Evolutionary conservation across 2,329 filamentous ascomycete genomes (phyloP).

Genomic region (Hypoxylon sp.): DNA sequence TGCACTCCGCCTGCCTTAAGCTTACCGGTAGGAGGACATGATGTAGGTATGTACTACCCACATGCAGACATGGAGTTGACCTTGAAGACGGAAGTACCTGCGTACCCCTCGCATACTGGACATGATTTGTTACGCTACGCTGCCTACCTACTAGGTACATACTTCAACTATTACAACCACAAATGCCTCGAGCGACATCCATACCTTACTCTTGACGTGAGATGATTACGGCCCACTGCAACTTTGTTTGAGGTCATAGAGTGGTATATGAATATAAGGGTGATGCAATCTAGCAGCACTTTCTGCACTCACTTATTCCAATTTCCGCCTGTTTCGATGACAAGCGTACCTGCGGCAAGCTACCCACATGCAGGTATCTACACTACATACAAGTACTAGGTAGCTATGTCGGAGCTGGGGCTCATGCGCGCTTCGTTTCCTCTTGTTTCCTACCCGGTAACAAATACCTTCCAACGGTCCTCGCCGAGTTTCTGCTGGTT

Average conservation of each 20-base stretch:
- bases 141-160: no score
- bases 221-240: conserved; percentile 17
- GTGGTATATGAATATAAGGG: conserved; percentile 24
- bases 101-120: not conserved
- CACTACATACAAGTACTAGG: no score
- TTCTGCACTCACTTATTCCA: conserved; percentile 15
- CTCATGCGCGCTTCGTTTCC: conserved; percentile 10
- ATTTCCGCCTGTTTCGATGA: conserved; percentile 16
- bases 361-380: no score
- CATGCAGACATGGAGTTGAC: no score
- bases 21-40: no score
- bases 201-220: conserved; percentile 9
- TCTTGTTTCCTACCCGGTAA: conserved; percentile 4
- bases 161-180: not conserved
- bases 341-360: conserved; percentile 19
- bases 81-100: conserved; percentile 7
- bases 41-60: no score
- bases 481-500: conserved; percentile 15
- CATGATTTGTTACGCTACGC: not conserved
- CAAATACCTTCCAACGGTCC: conserved; percentile 13
- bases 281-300: conserved; percentile 24
- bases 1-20: conserved; percentile 5
- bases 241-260: conserved; percentile 29
- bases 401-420: conserved; percentile 21
- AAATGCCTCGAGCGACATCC: conserved; percentile 16